Base-by-base conservation (phyloP, 345 rosid genomes). In the Sisymbrium altissimum region DNA sequence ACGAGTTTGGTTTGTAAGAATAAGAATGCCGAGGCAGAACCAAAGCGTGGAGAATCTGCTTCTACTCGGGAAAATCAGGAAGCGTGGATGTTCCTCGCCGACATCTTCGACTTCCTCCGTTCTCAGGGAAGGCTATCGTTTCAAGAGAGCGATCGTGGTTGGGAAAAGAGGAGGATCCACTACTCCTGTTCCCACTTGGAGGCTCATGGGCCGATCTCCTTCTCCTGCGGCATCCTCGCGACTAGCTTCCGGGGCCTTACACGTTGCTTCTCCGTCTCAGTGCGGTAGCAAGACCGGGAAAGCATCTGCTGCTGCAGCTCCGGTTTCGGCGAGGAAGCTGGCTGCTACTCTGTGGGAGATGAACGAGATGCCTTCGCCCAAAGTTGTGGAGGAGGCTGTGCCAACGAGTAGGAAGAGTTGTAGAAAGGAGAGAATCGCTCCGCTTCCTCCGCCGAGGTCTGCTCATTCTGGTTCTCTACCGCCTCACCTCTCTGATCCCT, bases 331-430 rank as follows among this genome's bases (percentile, higher is more conserved):
- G 7, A 84, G 99, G 86, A 95, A 95, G 78, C 82, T 95, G 62
- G 99, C 98, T 13, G 99, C 99, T 2, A 92, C 97, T 18, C 78
- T 95, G 61, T 95, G 99, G 99, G 99, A 92, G 82, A 87, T 95
- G 97, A 95, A 95, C 57, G 97, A 87, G 88, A 86, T 90, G 80
- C 98, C 97, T 55, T 88, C 96, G 7, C 90, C 96, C 4, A 81
- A 84, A 54, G 72, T 78, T 73, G 81, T 64, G 70, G 91, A 84
- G 64, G 74, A 78, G 74, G 23, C 62, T 66, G 81, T 73, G 83
- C 17, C 27, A 6, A 85, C n/a, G 2, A 81, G 64, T 90, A 85
- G 77, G 39, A 18, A 81, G 79, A 49, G 81, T 83, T 79, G 84
- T 83, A 80, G 85, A 54, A 65, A 87, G 83, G 89, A 85, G 50